A percentile compares a stretch with the other conserved stretches of the same genome.
These are phyloP conservation scores for Nadsonia commutata DNA, from an alignment of 1,139 yeast genomes.

Conservation along the genomic window DNA sequence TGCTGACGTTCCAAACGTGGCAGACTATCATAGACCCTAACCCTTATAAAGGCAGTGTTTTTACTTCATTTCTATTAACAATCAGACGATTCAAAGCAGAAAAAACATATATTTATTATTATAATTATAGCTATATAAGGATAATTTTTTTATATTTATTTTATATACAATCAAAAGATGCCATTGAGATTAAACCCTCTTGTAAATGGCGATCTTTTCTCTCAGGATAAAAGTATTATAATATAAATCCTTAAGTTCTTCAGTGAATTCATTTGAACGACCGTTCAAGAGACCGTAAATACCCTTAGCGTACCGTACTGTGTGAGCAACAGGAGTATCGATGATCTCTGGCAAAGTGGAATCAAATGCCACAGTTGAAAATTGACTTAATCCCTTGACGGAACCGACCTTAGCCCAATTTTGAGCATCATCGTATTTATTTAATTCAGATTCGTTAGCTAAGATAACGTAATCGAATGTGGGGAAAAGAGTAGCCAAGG, in stretches of 20 bases:
- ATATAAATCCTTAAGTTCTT: neutral
- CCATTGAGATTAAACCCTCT: neutral
- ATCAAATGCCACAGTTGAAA: slow-evolving; percentile 17
- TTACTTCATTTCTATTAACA: too few species aligned
- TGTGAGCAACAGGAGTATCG: neutral
- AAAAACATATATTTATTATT: too few species aligned
- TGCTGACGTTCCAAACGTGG: too few species aligned
- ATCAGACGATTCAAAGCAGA: too few species aligned
- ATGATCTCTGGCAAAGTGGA: neutral
- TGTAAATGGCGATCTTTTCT: slow-evolving; percentile 7
- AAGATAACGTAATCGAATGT: slow-evolving; percentile 48
- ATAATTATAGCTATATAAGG: neutral
- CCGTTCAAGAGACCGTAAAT: neutral
- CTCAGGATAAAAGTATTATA: slow-evolving; percentile 1
- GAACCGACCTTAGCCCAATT: slow-evolving; percentile 29
- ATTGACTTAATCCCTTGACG: slow-evolving; percentile 24
- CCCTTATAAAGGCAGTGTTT: too few species aligned
- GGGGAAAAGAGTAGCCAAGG: slow-evolving; percentile 33
- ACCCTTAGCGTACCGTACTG: neutral
- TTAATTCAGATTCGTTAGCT: slow-evolving; percentile 17
- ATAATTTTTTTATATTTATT: too few species aligned
- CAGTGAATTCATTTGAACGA: neutral
- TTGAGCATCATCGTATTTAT: slow-evolving; percentile 11
- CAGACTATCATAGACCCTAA: too few species aligned
- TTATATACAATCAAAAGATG: too few species aligned